Evolutionary conservation across 2,329 filamentous ascomycete species (phyloP), one percentile per base, ranked within the genome.

Genomic region (Ophiostoma piceae): DNA sequence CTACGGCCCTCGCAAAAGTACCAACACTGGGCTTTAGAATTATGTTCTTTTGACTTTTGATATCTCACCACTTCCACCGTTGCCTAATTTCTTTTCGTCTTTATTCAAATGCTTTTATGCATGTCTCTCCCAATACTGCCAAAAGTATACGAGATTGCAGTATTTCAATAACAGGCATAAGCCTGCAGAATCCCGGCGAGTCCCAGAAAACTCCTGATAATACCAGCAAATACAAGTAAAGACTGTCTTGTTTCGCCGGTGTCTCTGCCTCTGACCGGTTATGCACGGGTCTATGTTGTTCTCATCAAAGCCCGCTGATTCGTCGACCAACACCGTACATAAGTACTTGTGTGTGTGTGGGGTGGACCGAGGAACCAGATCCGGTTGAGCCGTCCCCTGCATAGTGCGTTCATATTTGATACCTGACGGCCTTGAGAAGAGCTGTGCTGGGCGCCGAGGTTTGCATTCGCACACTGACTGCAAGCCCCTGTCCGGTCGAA

Each of bases 331-430:
- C 7, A 5, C 43, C 16, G 43, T n/a, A n/a, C 43, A 47, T 16
- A 47, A 62, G 57, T 62, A 62, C 57, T 62, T 62, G 57, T 62
- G 57, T 32, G 26, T 62, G 26, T 62, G 26, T 29, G 26, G 51
- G 22, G 57, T 62, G 57, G 57, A 62, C 19, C 26, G 12, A 62
- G 57, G 26, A 62, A 62, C 14, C 8, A 57, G 57, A 32, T 62
- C 57, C 57, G 57, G 57, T 62, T 62, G 57, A 32, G 11, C 57
- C 57, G 26, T 62, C 57, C 57, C 26, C 57, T 62, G 57, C 57
- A 57, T 57, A 57, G 51, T 57, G 51, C 51, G 51, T 57, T 57
- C 22, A 57, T 8, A 57, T 57, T 12, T n/a, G 47, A 51, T 51
- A 19, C n/a, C 3, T 22, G 16, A 41, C 39, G 7, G 2, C 11